A percentile compares a stretch with the other conserved stretches of the same genome.
phyloP scores from a whole-genome alignment of 148 eudicot genomes.

The Amaranthus cruentus region DNA sequence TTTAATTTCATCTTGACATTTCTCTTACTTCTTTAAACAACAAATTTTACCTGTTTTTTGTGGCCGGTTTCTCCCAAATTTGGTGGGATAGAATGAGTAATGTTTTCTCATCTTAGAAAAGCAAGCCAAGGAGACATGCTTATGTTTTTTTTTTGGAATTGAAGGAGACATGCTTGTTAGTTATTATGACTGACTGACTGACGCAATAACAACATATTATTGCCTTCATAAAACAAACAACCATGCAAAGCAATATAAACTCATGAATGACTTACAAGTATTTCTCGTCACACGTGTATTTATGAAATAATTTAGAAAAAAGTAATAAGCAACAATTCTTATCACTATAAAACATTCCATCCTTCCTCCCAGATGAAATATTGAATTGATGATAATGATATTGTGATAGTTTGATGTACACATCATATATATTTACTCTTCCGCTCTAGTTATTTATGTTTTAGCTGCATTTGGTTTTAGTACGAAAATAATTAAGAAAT shows the following conservation, averaged over 20 bases:
- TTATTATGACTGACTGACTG: not conserved
- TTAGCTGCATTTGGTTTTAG: too few species aligned
- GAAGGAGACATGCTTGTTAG: constrained; percentile 9
- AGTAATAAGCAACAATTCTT: not conserved
- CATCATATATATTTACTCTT: too few species aligned
- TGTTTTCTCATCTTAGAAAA: not conserved
- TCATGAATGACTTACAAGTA: constrained; percentile 8
- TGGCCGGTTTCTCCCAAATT: too few species aligned
- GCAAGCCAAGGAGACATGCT: not conserved
- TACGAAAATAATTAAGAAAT: too few species aligned
- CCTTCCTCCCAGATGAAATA: too few species aligned
- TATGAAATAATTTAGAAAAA: not conserved
- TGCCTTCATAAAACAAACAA: constrained; percentile 7
- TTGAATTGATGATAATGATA: too few species aligned
- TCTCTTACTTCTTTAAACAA: too few species aligned
- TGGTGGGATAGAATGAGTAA: not conserved
- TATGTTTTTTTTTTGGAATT: not conserved
- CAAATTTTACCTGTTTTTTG: too few species aligned
- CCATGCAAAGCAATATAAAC: not conserved
- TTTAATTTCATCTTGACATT: too few species aligned
- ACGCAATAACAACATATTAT: not conserved
- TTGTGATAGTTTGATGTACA: too few species aligned
- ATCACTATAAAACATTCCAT: not conserved
- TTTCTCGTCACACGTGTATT: constrained; percentile 23
- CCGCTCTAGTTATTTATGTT: too few species aligned